Evolutionary conservation across 345 rosid genomes (phyloP), one percentile per base, ranked within the genome.

Genomic region (Euphorbia pulcherrima): DNA sequence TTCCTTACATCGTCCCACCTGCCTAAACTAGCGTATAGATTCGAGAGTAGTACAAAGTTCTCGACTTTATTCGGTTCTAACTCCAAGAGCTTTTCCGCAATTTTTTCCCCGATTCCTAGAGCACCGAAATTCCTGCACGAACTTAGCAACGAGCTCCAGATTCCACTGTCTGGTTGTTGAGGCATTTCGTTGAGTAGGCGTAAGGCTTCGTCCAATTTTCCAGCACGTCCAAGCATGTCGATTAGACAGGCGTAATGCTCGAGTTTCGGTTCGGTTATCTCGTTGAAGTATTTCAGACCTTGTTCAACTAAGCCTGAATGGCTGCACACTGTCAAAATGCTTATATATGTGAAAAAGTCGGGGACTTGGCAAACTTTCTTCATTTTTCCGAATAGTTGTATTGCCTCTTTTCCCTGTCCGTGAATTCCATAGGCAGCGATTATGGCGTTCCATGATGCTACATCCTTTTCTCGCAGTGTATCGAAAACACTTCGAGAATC

Each of bases 171-270:
- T 23, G 93, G 86, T 66, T 86, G 83, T 72, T 72, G 76, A 26
- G 87, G 83, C 90, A 85, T 91, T 69, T 82, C 73, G 35, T 83
- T 62, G 57, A 69, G 50, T 61, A 91, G 69, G 35, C 55, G 78
- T 52, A 82, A 46, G 53, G 96, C 89, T 64, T 83, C 78, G 57
- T 70, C 74, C 66, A 87, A 68, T 67, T 72, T 54, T 69, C 93
- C 90, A 44, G 86, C 87, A 23, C 90, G 76, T n/a, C 91, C 83
- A 67, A 88, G 68, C 85, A 87, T 90, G 72, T 88, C 97, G 23
- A 87, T 80, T 56, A 83, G 77, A 74, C 90, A 87, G 53, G 90
- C 83, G 74, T 87, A 87, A 78, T 84, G 88, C 83, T 88, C 87
- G 53, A 86, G n/a, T 66, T 68, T 72, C 61, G 91, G 92, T 37